Base-by-base conservation (phyloP, 78 protist genomes). In the Dictyostelium brefeldianum region DNA sequence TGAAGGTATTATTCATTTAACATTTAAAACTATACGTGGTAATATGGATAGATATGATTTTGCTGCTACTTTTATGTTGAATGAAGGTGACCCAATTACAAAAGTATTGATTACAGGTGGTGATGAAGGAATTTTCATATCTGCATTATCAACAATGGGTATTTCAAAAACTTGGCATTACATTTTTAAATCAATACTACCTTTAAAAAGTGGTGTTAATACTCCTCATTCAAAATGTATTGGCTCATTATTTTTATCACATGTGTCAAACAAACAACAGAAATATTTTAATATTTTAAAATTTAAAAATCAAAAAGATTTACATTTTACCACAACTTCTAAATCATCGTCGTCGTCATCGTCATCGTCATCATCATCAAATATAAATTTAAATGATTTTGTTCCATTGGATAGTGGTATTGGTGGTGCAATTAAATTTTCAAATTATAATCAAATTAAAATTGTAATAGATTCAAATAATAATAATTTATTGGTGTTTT, bases 111-210 rank as follows among this genome's bases (percentile, higher is more conserved):
- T 83, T 3, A 83, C 51, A 36, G 91, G 91, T 56, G 91, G 91
- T 5, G 62, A 83, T 9, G 91, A 83, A 41, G 91, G 91, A n/a
- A 36, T 83, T 46, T 83, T 83, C 47, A 71, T 83, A 9, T 15
- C 70, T 11, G 91, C 81, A 1, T 3, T 53, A 14, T 31, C 90
- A 18, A 22, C 77, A 12, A 22, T 25, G 20, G 79, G 54, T 43
- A 48, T 83, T 15, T 36, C 59, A 11, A 83, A 83, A 54, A 83
- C 75, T 14, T 83, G 91, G 91, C 78, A 83, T 54, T 83, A n/a
- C 36, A 73, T 53, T 12, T 83, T 50, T 22, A 48, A 77, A 9
- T 4, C 46, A 50, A 14, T 20, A n/a, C 67, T 22, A 54, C 29
- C 20, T 9, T 14, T 12, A 4, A 25, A 25, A 4, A 25, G 36